Evolutionary conservation across 208 protist species (phyloP), one percentile per base, ranked within the genome.

Genomic region (Acanthamoeba culbertsoni): DNA sequence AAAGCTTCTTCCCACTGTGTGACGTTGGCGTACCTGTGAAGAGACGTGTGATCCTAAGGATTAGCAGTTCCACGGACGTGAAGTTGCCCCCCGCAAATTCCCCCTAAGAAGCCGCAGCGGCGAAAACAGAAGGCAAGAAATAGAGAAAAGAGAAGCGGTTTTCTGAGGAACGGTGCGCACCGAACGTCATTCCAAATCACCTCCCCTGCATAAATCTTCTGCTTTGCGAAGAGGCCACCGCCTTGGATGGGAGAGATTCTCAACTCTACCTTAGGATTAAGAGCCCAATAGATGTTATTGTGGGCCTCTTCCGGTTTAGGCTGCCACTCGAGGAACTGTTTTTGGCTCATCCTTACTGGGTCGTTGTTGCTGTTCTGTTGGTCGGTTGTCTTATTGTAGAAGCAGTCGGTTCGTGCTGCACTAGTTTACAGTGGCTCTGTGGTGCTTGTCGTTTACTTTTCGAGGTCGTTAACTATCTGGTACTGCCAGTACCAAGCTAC

Each of bases 241-340:
- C 84, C 84, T 18, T 91, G 84, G 84, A 91, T 91, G 55, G 84
- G 84, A n/a, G 84, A 91, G 28, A 91, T 73, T 43, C 84, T 91
- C 57, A 91, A 40, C 62, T 91, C 84, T 7, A 91, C 84, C 62
- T 91, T 91, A 31, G 84, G 84, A 40, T 71, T 91, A 12, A 91
- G 84, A 23, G 84, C 48, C 84, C 84, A 91, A 35, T 91, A 91
- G 55, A 73, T 91, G 84, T 91, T 91, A 35, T 37, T 16, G 42
- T 91, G 35, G 31, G 84, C 84, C 42, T 91, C 84, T 26, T 91
- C 84, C 28, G 62, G 57, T 35, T 91, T 91, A 55, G 84, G 84
- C 45, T 3, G 43, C 84, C 84, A 91, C 55, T 71, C 37, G 31
- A 43, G 28, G 1, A 84, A 55, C 45, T 84, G 10, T 37, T 55